A percentile compares a stretch with the other conserved stretches of the same genome.
Evolutionary conservation across 2,329 filamentous ascomycete genomes (phyloP).

Genomic region (Claviceps monticola): DNA sequence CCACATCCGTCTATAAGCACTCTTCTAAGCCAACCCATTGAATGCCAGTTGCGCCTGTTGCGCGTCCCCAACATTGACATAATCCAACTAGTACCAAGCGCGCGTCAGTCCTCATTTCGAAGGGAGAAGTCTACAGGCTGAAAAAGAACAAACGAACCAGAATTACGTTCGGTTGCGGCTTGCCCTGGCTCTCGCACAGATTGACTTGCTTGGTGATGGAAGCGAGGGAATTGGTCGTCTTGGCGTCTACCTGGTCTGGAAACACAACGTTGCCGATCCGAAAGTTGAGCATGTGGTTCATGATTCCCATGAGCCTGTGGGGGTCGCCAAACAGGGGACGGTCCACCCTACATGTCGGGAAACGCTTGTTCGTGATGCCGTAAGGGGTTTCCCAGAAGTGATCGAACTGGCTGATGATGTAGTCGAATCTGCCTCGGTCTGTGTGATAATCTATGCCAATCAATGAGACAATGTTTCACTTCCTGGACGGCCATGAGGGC

Average conservation of each 20-base stretch:
- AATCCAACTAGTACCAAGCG: constrained; percentile 24
- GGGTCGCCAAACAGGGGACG: constrained; percentile 36
- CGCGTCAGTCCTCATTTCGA: constrained; percentile 8
- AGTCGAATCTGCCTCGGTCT: constrained; percentile 37
- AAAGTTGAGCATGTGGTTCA: constrained; percentile 25
- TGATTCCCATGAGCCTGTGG: constrained; percentile 28
- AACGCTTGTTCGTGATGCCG: constrained; percentile 43
- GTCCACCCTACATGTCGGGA: constrained; percentile 52
- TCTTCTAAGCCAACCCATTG: constrained; percentile 19
- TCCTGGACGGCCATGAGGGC: background rate
- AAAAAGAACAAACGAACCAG: constrained; percentile 13
- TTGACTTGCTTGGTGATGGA: constrained; percentile 17
- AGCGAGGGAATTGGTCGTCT: constrained; percentile 21
- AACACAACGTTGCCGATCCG: constrained; percentile 20
- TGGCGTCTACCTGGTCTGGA: constrained; percentile 17
- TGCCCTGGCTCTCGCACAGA: constrained; percentile 14
- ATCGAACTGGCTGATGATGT: constrained; percentile 49
- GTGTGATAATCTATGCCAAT: constrained; percentile 41
- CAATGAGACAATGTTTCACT: background rate
- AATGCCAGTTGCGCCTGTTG: constrained; percentile 23
- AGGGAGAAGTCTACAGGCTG: background rate
- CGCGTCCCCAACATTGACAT: constrained; percentile 25
- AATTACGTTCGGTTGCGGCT: constrained; percentile 17
- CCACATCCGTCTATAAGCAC: background rate
- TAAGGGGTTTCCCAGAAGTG: constrained; percentile 63